Evolutionary conservation across 805 yeast genomes (phyloP).

Genomic region (Lipomyces anomalus): DNA sequence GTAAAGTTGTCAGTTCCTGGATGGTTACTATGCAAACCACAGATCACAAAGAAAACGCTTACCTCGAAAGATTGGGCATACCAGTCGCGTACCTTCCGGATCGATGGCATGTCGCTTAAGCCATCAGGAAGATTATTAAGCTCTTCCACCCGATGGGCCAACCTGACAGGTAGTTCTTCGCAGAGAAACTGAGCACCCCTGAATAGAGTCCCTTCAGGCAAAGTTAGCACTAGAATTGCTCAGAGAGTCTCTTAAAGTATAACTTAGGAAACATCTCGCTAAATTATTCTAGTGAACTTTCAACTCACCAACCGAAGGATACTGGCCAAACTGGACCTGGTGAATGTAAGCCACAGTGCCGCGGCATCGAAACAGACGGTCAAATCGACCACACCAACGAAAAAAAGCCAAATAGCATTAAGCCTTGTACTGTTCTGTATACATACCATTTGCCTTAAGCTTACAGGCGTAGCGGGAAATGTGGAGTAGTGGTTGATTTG

Average conservation of each 20-base stretch:
- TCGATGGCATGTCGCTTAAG: conserved; percentile 65
- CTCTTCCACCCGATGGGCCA: conserved; percentile 81
- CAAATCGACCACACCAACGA: too few species aligned
- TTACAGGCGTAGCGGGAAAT: conserved; percentile 76
- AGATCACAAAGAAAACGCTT: too few species aligned
- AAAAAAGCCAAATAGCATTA: background rate
- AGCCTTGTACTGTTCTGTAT: too few species aligned
- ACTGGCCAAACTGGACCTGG: conserved; percentile 66
- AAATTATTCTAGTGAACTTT: too few species aligned
- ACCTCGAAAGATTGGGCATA: conserved; percentile 87
- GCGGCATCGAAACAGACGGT: conserved; percentile 1
- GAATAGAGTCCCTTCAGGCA: conserved; percentile 36
- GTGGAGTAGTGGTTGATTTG: conserved; percentile 60
- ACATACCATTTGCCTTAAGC: conserved; percentile 71
- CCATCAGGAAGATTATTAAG: conserved; percentile 75
- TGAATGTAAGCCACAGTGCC: background rate
- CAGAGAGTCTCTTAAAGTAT: too few species aligned
- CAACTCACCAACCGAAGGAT: conserved; percentile 70
- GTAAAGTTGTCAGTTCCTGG: conserved; percentile 62
- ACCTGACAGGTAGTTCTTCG: conserved; percentile 79
- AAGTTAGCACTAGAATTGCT: too few species aligned
- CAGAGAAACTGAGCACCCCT: conserved; percentile 66
- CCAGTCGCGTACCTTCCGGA: conserved; percentile 76
- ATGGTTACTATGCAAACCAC: background rate
- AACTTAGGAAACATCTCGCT: too few species aligned